Evolutionary conservation across 1,284 basidiomycete genomes (phyloP).

Genomic region (Apiotrichum gracile): DNA sequence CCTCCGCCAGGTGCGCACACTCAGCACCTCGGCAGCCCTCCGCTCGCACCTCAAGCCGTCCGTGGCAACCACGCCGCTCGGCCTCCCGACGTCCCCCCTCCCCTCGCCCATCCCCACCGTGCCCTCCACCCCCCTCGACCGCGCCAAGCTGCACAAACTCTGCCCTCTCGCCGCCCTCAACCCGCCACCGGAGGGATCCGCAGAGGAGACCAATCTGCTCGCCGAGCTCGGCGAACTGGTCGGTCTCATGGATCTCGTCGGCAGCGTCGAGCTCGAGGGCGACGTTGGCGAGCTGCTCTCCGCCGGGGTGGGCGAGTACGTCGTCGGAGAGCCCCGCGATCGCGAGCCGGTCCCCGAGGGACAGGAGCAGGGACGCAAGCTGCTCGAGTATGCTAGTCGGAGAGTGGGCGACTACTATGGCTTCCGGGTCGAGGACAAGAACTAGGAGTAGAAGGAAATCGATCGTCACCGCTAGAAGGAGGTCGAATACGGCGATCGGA

Average conservation of each 20-base stretch:
- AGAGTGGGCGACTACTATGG: slow-evolving; percentile 20
- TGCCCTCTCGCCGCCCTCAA: slow-evolving; percentile 15
- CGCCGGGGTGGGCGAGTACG: slow-evolving; percentile 9
- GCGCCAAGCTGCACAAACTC: slow-evolving; percentile 8
- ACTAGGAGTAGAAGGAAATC: not conserved
- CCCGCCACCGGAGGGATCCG: slow-evolving; percentile 9
- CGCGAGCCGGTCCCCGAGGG: not conserved
- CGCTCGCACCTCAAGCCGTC: slow-evolving; percentile 3
- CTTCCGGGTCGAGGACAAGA: slow-evolving; percentile 7
- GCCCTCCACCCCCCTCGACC: slow-evolving; percentile 1
- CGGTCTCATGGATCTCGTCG: slow-evolving; percentile 21
- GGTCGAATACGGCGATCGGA: too few relatives aligned
- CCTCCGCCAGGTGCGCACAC: not conserved
- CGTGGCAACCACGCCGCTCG: slow-evolving; percentile 4
- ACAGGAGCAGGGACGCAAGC: slow-evolving; percentile 3
- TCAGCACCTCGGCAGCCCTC: not conserved
- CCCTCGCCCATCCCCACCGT: slow-evolving; percentile 6
- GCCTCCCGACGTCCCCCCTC: slow-evolving; percentile 8
- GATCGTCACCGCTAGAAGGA: too few relatives aligned
- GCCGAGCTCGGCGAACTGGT: slow-evolving; percentile 17
- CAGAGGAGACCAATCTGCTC: slow-evolving; percentile 8
- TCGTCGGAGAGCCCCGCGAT: not conserved
- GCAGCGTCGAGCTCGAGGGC: slow-evolving; percentile 7
- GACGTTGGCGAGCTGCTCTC: slow-evolving; percentile 10
- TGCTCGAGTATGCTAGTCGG: slow-evolving; percentile 14